phyloP scores from a whole-genome alignment of 139 green algal species.

The Desmodesmus armatus region DNA sequence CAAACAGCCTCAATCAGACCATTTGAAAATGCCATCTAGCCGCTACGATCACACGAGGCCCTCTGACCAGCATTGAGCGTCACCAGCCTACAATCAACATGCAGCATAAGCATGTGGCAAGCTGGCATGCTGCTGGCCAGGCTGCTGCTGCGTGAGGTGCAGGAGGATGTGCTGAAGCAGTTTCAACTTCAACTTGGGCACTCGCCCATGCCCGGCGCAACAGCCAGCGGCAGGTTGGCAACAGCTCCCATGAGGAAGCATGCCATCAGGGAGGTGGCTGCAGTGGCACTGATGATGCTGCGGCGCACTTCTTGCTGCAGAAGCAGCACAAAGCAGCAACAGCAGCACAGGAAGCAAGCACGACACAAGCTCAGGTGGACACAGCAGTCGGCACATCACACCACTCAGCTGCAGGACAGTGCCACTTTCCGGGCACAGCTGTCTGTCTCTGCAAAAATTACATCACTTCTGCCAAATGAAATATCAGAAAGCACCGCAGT shows the following conservation, averaged over 20 bases:
- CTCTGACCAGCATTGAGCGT: too few relatives aligned
- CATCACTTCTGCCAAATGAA: too few relatives aligned
- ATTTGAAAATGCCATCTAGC: too few relatives aligned
- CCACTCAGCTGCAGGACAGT: background rate
- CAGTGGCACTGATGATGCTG: slow-evolving; percentile 78
- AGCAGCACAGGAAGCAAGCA: background rate
- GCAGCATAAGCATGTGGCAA: too few relatives aligned
- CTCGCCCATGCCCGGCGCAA: slow-evolving; percentile 56
- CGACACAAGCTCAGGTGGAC: background rate
- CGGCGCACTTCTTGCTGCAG: slow-evolving; percentile 45
- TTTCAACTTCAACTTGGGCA: background rate
- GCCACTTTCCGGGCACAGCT: too few relatives aligned
- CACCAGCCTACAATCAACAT: too few relatives aligned
- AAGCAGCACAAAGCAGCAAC: background rate
- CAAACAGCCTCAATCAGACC: too few relatives aligned
- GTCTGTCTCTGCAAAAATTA: too few relatives aligned
- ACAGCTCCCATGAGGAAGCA: slow-evolving; percentile 80
- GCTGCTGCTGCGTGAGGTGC: background rate
- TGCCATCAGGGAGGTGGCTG: slow-evolving; percentile 69
- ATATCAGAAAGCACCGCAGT: too few relatives aligned
- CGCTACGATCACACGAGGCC: too few relatives aligned
- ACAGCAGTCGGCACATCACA: background rate
- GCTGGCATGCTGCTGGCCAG: background rate
- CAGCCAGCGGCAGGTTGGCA: slow-evolving; percentile 82
- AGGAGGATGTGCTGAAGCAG: background rate